These are phyloP conservation scores for Penicillium sp. DNA, from an alignment of 2,329 filamentous ascomycete genomes.

Conservation along the genomic window DNA sequence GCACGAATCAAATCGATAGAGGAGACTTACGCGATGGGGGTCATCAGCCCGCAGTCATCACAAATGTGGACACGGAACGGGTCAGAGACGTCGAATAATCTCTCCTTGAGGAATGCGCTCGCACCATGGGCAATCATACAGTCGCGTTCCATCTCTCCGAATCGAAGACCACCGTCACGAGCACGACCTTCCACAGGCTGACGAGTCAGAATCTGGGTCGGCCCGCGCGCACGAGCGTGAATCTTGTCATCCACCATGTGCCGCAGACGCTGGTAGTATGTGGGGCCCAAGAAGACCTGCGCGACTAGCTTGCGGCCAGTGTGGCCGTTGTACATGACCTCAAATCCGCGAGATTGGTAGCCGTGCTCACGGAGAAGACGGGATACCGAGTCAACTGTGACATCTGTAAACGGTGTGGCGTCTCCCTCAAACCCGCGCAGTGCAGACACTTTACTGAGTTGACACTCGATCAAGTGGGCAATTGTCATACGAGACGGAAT, in stretches of 20 bases:
- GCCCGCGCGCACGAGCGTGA: conserved; percentile 95
- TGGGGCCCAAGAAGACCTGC: conserved; percentile 95
- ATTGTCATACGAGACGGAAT: conserved; percentile 99
- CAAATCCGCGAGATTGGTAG: conserved; percentile 96
- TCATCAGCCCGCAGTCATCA: conserved; percentile 99
- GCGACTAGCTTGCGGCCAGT: conserved; percentile 91
- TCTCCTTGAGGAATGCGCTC: conserved; percentile 94
- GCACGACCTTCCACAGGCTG: conserved; percentile 99
- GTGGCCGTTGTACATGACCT: conserved; percentile 98
- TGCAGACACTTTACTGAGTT: conserved; percentile 93
- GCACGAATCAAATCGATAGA: conserved; percentile 4
- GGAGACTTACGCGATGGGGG: conserved; percentile 85
- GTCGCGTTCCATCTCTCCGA: conserved; percentile 99
- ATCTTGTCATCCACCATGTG: conserved; percentile 99
- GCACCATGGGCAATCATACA: conserved; percentile 99
- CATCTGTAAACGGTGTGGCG: conserved; percentile 95
- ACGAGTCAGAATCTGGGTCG: conserved; percentile 94
- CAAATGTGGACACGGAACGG: conserved; percentile 98
- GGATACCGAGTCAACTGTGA: conserved; percentile 93
- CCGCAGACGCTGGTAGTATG: conserved; percentile 96
- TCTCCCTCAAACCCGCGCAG: conserved; percentile 95
- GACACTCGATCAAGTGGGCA: conserved; percentile 99
- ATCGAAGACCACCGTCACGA: conserved; percentile 94
- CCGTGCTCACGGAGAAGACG: conserved; percentile 83
- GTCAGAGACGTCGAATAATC: conserved; percentile 95